phyloP scores from a whole-genome alignment of 352 stramenopile species.

The Globisporangium lucens region DNA sequence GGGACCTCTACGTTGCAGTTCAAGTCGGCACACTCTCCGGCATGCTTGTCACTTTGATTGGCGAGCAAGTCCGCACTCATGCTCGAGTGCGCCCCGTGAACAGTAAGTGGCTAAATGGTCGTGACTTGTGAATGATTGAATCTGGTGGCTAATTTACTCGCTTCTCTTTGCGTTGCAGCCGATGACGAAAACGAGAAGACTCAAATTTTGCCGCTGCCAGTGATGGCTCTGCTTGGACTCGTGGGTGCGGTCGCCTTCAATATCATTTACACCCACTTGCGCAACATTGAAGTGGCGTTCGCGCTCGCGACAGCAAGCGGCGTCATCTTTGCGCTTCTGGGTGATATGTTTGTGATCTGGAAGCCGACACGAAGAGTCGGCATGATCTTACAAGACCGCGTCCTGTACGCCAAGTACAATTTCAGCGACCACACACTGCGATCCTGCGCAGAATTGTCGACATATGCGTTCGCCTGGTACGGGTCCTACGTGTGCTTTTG shows the following conservation, averaged over 20 bases:
- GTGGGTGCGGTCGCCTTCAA: conserved; percentile 83
- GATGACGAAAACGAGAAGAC: conserved; percentile 48
- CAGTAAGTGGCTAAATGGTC: conserved; percentile 24
- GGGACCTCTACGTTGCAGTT: conserved; percentile 72
- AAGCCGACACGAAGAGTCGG: conserved; percentile 73
- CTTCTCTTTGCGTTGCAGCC: conserved; percentile 18
- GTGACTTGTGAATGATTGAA: neutral
- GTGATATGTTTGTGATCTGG: conserved; percentile 87
- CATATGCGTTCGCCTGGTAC: conserved; percentile 54
- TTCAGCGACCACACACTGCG: conserved; percentile 52
- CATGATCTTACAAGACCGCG: conserved; percentile 74
- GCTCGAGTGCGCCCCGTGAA: conserved; percentile 37
- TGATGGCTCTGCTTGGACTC: conserved; percentile 77
- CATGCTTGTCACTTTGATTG: conserved; percentile 76
- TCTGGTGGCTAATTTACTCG: neutral
- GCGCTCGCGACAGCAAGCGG: conserved; percentile 73
- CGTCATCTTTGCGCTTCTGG: conserved; percentile 71
- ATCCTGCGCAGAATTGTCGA: conserved; percentile 55
- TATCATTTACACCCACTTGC: conserved; percentile 83
- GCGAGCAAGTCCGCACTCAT: conserved; percentile 68
- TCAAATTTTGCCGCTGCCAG: conserved; percentile 71
- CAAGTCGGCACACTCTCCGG: conserved; percentile 80
- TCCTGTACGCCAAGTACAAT: conserved; percentile 61
- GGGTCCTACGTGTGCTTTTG: conserved; percentile 70
- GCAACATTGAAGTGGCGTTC: conserved; percentile 81